These are phyloP conservation scores for Candida methanosorbosa DNA, from an alignment of 805 yeast genomes.

Conservation along the genomic window DNA sequence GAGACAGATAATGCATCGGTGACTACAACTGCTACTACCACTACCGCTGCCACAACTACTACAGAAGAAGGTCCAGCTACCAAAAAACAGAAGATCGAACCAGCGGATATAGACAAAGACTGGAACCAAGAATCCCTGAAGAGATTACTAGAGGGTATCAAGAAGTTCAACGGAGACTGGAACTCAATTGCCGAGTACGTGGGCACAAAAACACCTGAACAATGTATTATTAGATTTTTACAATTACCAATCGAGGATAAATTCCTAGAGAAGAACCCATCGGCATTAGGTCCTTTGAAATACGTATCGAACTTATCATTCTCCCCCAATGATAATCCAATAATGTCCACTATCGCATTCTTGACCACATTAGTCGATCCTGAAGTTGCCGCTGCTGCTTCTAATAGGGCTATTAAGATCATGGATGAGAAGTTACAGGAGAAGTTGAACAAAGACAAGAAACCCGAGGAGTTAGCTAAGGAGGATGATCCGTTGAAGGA, in stretches of 20 bases:
- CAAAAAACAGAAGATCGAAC: constrained; percentile 17
- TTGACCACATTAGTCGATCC: constrained; percentile 80
- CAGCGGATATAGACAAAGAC: constrained; percentile 29
- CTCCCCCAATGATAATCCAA: constrained; percentile 84
- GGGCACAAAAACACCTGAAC: constrained; percentile 64
- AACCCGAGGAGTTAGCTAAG: constrained; percentile 6
- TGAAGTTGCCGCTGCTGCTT: constrained; percentile 76
- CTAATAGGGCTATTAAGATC: constrained; percentile 47
- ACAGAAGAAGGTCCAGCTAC: constrained; percentile 8
- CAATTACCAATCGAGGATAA: constrained; percentile 77
- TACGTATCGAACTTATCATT: constrained; percentile 82
- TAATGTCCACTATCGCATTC: constrained; percentile 85
- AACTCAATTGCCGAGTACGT: constrained; percentile 58
- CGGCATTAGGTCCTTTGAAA: constrained; percentile 63
- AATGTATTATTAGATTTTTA: constrained; percentile 73
- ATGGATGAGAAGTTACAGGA: constrained; percentile 34
- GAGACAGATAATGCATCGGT: background rate
- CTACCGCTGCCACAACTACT: background rate
- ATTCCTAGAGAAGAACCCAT: constrained; percentile 39
- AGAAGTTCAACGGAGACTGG: constrained; percentile 69
- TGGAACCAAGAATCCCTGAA: constrained; percentile 68
- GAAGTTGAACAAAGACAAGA: constrained; percentile 27
- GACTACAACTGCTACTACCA: background rate
- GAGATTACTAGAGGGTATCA: constrained; percentile 53
- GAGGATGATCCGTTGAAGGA: constrained; percentile 17